phyloP scores from a whole-genome alignment of 257 asterid species.

The Pogostemon cablin region DNA sequence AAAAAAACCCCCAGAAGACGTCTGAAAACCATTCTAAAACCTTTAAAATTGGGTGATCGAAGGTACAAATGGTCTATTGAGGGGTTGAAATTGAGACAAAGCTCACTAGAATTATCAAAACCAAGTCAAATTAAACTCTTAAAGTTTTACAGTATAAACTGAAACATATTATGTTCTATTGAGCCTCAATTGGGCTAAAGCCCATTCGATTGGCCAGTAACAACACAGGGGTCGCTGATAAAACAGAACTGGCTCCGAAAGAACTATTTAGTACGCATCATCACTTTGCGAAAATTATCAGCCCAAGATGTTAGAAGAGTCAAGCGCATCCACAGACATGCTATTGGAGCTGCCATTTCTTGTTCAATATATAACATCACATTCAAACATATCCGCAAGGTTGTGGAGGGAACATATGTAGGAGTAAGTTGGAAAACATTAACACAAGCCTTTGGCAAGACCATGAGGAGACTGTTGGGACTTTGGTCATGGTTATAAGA shows the following conservation, averaged over 20 bases:
- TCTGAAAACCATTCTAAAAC: background rate
- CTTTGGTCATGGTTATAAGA: background rate
- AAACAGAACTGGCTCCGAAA: too few species aligned
- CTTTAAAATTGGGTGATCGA: background rate
- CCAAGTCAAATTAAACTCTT: too few species aligned
- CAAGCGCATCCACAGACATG: background rate
- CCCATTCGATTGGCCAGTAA: too few species aligned
- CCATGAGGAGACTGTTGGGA: background rate
- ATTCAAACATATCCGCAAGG: too few species aligned
- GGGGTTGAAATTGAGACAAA: background rate
- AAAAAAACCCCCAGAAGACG: too few species aligned
- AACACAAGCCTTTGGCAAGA: background rate
- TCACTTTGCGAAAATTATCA: background rate
- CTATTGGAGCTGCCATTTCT: background rate
- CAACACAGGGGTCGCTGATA: background rate
- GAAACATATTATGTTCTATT: background rate
- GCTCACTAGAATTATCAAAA: slow-evolving; percentile 11
- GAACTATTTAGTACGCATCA: too few species aligned
- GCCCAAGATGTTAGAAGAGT: background rate
- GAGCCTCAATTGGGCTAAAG: too few species aligned
- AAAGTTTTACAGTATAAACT: background rate
- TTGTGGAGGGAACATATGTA: background rate
- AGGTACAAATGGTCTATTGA: background rate
- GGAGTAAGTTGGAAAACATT: background rate
- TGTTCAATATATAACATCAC: too few species aligned